These are phyloP conservation scores for Lentinula sp. DNA, from an alignment of 768 basidiomycete species.

Conservation along the genomic window DNA sequence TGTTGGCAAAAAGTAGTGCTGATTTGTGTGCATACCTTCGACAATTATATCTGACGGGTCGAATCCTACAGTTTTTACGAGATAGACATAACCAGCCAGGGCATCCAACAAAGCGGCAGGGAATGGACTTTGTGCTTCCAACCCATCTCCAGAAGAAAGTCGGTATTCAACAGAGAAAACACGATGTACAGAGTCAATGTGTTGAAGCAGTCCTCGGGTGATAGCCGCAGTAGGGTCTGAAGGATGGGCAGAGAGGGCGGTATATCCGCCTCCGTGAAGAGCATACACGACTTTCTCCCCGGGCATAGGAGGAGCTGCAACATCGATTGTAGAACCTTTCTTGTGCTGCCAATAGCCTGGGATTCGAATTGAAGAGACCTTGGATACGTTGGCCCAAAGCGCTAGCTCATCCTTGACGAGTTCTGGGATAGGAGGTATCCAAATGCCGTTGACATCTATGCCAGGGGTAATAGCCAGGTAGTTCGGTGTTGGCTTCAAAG, in stretches of 20 bases:
- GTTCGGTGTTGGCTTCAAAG: constrained; percentile 24
- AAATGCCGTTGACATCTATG: constrained; percentile 37
- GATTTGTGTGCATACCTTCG: constrained; percentile 21
- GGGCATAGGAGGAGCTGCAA: constrained; percentile 31
- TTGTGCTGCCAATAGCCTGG: constrained; percentile 57
- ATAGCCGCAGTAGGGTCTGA: constrained; percentile 38
- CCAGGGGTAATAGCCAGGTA: constrained; percentile 35
- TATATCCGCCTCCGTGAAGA: constrained; percentile 62
- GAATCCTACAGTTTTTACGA: constrained; percentile 53
- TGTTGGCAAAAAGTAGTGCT: neutral
- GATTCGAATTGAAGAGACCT: constrained; percentile 34
- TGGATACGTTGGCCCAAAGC: constrained; percentile 30
- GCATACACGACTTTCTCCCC: constrained; percentile 55
- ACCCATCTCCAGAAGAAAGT: constrained; percentile 41
- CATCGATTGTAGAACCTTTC: constrained; percentile 24
- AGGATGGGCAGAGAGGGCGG: constrained; percentile 52
- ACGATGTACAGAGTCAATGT: constrained; percentile 37
- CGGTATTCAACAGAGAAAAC: constrained; percentile 69
- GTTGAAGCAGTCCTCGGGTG: constrained; percentile 38
- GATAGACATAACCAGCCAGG: constrained; percentile 67
- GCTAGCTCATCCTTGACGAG: constrained; percentile 38
- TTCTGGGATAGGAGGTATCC: constrained; percentile 37
- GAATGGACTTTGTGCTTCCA: constrained; percentile 48
- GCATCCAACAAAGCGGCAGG: constrained; percentile 73
- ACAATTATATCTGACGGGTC: constrained; percentile 55